Evolutionary conservation across 1,284 basidiomycete species (phyloP), one percentile per base, ranked within the genome.

Genomic region (Ustilago hordei): DNA sequence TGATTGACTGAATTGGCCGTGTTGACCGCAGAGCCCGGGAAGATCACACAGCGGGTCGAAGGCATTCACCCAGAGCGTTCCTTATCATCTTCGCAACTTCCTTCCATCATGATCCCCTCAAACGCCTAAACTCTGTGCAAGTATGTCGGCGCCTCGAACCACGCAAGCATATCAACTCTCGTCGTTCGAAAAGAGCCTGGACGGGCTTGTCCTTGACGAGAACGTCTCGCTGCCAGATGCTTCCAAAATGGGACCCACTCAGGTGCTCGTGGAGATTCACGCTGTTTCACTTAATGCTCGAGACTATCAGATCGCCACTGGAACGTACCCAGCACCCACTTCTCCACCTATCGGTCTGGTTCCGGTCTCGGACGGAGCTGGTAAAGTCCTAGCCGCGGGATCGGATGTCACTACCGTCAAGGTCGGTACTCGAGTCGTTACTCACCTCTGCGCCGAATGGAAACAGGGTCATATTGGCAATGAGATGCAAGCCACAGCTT

Each of bases 261-360:
- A 62, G 36, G 64, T 75, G 50, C 13, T 78, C 12, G 69, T 78
- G 17, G 57, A 68, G 41, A 50, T 78, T 15, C 65, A 71, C 35
- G 68, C 68, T 28, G 75, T 71, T 9, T 71, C 68, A 5, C 69
- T 78, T 36, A 78, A 78, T 39, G 75, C 75, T 31, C 34, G 75
- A 31, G 75, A 78, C 56, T 74, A 65, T 19, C 72, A 78, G 60
- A 75, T 78, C 15, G 75, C 68, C 8, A 63, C 57, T 19, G 64
- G 62, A 2, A 78, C 68, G 4, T 75, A 78, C 36, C 71, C 71
- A 3, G 75, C 71, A 0, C 75, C 75, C 2, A 55, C 58, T 2
- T 56, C 72, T 1, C 61, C 62, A 4, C 55, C 64, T 6, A 1
- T 31, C 1, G 72, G 65, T 2, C 39, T 78, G 41, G 55, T 78